Evolutionary conservation across 73 alveolate species (phyloP).

Genomic region (Tetrahymena elliotti): DNA sequence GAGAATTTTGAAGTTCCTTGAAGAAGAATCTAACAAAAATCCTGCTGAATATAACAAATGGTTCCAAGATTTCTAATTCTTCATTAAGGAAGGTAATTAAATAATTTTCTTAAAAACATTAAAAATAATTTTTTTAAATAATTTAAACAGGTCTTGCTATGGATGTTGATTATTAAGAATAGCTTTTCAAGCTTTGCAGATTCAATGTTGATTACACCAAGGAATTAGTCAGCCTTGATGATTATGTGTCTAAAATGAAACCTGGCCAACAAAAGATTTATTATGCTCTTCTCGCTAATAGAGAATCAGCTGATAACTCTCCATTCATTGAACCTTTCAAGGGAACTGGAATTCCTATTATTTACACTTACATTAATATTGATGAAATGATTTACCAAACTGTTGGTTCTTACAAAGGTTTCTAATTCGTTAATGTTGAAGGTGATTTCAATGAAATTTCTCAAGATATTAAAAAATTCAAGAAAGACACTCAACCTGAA

Average conservation of each 20-base stretch:
- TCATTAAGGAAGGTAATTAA: constrained; percentile 60
- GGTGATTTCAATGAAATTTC: constrained; percentile 49
- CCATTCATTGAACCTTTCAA: constrained; percentile 68
- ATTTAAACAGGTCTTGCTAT: constrained; percentile 15
- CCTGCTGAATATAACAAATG: constrained; percentile 43
- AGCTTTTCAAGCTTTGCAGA: constrained; percentile 43
- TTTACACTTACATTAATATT: constrained; percentile 53
- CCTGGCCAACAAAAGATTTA: constrained; percentile 49
- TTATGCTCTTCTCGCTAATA: constrained; percentile 38
- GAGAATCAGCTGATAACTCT: constrained; percentile 49
- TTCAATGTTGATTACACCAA: constrained; percentile 38
- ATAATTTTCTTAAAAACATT: not conserved
- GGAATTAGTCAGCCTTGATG: constrained; percentile 44
- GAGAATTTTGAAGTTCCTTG: constrained; percentile 45
- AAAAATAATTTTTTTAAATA: not conserved
- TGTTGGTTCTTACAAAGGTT: constrained; percentile 48
- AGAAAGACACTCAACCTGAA: constrained; percentile 9
- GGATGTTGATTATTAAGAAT: constrained; percentile 46
- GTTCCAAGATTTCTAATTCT: constrained; percentile 55
- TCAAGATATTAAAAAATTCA: constrained; percentile 32
- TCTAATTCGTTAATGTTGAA: constrained; percentile 64
- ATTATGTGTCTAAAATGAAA: constrained; percentile 49
- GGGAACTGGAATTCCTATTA: constrained; percentile 59
- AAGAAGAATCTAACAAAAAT: constrained; percentile 57
- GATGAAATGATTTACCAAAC: constrained; percentile 70